phyloP scores from a whole-genome alignment of 2,329 filamentous ascomycete species.

The Xylaria sp. region DNA sequence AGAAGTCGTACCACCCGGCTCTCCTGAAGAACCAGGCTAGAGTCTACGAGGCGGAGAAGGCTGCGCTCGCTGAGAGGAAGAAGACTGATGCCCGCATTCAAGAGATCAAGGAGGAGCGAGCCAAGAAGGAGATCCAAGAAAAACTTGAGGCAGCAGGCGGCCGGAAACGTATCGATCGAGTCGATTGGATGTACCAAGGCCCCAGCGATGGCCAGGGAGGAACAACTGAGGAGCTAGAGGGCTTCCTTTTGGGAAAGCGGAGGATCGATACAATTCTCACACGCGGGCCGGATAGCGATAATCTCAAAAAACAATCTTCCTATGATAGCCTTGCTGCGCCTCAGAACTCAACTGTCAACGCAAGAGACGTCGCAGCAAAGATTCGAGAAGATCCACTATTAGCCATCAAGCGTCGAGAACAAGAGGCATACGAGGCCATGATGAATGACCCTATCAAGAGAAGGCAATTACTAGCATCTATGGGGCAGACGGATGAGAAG shows the following conservation, averaged over 20 bases:
- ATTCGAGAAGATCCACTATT: conserved; percentile 90
- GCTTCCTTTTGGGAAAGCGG: conserved; percentile 90
- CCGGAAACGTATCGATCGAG: conserved; percentile 79
- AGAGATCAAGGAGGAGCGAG: conserved; percentile 92
- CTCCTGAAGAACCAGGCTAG: conserved; percentile 89
- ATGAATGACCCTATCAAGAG: conserved; percentile 80
- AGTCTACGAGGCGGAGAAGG: conserved; percentile 80
- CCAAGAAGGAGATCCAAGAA: conserved; percentile 89
- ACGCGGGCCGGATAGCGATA: conserved; percentile 82
- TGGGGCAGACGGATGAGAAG: conserved; percentile 64
- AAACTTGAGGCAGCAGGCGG: conserved; percentile 91
- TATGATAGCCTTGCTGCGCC: conserved; percentile 69
- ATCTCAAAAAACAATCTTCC: conserved; percentile 78
- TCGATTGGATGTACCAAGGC: conserved; percentile 98
- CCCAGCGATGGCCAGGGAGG: conserved; percentile 81
- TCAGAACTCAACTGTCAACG: conserved; percentile 73
- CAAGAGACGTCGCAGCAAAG: conserved; percentile 84
- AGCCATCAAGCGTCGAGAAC: conserved; percentile 92
- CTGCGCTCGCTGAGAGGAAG: conserved; percentile 93
- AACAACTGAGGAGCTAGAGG: conserved; percentile 89
- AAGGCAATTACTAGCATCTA: conserved; percentile 72
- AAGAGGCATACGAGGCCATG: conserved; percentile 80
- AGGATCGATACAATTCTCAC: conserved; percentile 85
- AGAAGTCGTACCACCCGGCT: conserved; percentile 94
- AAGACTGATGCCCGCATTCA: conserved; percentile 90